phyloP scores from a whole-genome alignment of 2,329 filamentous ascomycete genomes.

The Pleurostoma richardsiae region DNA sequence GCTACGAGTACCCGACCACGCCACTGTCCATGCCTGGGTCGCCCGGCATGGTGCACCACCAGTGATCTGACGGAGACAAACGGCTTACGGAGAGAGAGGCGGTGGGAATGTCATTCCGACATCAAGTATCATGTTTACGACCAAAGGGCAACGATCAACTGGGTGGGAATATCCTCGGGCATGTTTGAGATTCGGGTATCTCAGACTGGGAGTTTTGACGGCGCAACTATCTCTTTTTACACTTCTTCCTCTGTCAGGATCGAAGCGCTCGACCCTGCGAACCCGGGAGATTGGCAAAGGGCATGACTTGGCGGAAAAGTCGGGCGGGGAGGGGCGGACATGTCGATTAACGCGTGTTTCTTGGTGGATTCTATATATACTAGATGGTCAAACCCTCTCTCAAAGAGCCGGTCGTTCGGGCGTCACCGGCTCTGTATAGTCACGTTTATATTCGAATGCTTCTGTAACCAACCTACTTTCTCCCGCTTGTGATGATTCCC shows the following conservation, averaged over 20 bases:
- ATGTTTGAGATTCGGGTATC: not conserved
- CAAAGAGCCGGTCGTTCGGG: too few relatives aligned
- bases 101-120: not conserved
- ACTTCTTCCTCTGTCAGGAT: not conserved
- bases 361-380: too few relatives aligned
- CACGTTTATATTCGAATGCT: too few relatives aligned
- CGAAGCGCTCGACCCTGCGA: conserved; percentile 1
- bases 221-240: not conserved
- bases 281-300: not conserved
- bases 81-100: too few relatives aligned
- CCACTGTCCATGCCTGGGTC: conserved; percentile 70
- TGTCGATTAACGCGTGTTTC: too few relatives aligned
- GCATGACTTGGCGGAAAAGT: not conserved
- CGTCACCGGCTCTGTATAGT: too few relatives aligned
- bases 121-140: not conserved
- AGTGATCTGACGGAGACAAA: not conserved
- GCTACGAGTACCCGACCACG: conserved; percentile 63
- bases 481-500: too few relatives aligned
- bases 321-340: too few relatives aligned
- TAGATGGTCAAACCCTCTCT: too few relatives aligned
- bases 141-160: not conserved
- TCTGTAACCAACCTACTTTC: too few relatives aligned
- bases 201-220: not conserved
- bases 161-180: not conserved
- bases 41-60: conserved; percentile 44